These are phyloP conservation scores for Iris macrosiphon DNA, from an alignment of 106 monocot genomes.

Conservation along the genomic window DNA sequence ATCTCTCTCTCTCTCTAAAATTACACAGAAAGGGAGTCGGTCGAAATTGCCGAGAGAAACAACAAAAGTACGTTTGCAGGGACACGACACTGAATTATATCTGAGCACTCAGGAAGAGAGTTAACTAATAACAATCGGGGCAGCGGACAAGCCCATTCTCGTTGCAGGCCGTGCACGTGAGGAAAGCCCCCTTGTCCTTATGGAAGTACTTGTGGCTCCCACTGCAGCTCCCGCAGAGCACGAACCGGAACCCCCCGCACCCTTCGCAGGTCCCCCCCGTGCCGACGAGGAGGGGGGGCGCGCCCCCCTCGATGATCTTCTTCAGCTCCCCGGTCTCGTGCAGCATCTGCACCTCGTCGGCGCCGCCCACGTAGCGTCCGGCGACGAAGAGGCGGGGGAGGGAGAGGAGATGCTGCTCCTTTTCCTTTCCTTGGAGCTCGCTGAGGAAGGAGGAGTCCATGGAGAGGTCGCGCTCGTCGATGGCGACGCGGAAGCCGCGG, in stretches of 20 bases:
- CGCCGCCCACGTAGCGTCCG: constrained; percentile 51
- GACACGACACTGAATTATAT: too few relatives aligned
- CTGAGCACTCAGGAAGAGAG: too few relatives aligned
- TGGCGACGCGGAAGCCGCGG: constrained; percentile 29
- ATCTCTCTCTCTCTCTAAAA: too few relatives aligned
- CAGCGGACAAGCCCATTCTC: constrained; percentile 69
- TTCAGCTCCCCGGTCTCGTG: constrained; percentile 51
- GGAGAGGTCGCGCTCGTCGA: constrained; percentile 42
- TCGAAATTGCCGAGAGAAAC: too few relatives aligned
- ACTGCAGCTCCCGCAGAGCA: constrained; percentile 38
- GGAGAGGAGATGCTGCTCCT: constrained; percentile 5
- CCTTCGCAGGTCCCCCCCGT: constrained; percentile 18
- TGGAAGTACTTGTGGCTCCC: constrained; percentile 53
- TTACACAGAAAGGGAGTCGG: too few relatives aligned
- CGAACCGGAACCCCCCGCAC: constrained; percentile 44
- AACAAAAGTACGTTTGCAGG: too few relatives aligned
- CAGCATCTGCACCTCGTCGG: constrained; percentile 52
- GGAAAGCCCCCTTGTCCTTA: constrained; percentile 50
- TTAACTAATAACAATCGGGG: constrained; percentile 12
- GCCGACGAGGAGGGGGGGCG: constrained; percentile 2
- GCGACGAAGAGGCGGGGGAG: constrained; percentile 60
- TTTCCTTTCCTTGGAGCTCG: constrained; percentile 30
- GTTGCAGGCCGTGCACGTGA: constrained; percentile 50
- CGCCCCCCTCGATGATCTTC: constrained; percentile 27
- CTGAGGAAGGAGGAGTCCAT: constrained; percentile 32